Percentiles rank a stretch among this genome's conserved stretches.
Evolutionary conservation across 768 basidiomycete species (phyloP).

Genomic region (Termitomyces sp.): DNA sequence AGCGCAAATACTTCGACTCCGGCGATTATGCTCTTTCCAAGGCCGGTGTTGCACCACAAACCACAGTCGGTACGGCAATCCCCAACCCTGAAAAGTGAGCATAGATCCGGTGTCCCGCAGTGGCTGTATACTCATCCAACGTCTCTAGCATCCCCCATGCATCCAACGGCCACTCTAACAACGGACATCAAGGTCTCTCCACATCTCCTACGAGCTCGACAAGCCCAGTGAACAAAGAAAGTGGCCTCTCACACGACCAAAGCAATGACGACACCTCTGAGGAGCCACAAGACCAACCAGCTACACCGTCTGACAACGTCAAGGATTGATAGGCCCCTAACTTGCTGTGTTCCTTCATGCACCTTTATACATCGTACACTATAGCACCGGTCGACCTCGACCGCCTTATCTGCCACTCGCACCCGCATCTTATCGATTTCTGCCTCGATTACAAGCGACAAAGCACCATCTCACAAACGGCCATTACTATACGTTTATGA

Average conservation of each 20-base stretch:
- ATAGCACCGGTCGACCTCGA: conserved; percentile 16
- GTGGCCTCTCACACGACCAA: conserved; percentile 42
- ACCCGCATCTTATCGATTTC: conserved; percentile 23
- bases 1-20: conserved; percentile 99
- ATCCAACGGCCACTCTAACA: conserved; percentile 44
- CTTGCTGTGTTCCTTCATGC: conserved; percentile 11
- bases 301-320: conserved; percentile 8
- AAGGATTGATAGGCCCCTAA: conserved; percentile 17
- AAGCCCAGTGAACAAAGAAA: conserved; percentile 67
- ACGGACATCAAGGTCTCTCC: conserved; percentile 58
- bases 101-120: conserved; percentile 1
- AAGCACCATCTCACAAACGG: conserved; percentile 21
- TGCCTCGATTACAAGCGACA: conserved; percentile 20
- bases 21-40: conserved; percentile 98
- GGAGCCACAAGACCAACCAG: conserved; percentile 15
- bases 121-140: conserved; percentile 18
- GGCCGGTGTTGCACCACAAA: conserved; percentile 88
- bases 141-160: conserved; percentile 85
- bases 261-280: conserved; percentile 30
- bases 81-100: conserved; percentile 96
- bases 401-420: conserved; percentile 19
- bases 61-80: conserved; percentile 90
- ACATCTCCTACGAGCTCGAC: conserved; percentile 73
- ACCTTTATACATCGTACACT: conserved; percentile 20
- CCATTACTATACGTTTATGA: conserved; percentile 31